Base-by-base conservation (phyloP, 2,329 filamentous ascomycete genomes). In the Atkinsonella texensis region DNA sequence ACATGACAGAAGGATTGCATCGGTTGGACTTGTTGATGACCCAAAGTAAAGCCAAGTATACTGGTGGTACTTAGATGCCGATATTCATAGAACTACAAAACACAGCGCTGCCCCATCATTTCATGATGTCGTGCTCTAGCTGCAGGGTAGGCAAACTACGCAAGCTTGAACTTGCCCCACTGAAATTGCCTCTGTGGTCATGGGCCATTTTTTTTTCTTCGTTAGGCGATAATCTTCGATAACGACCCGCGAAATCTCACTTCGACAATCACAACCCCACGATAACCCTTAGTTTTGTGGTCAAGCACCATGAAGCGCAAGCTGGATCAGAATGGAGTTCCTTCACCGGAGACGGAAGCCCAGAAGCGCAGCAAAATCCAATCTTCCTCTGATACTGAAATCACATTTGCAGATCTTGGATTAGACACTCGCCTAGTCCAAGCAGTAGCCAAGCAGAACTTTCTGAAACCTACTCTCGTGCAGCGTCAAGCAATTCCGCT, bases 401-500 rank as follows among this genome's bases (percentile, higher is more conserved):
- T 70, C 49, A 81, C 81, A 3, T 98, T 97, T 63, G 76, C 84
- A 57, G 78, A 81, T 52, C 77, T 97, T 55, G 83, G 82, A 55
- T 81, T 98, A 55, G 93, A 98, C 64, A 71, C 89, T 10, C 83
- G 93, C 58, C 74, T 98, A 32, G 75, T 96, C 35, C 88, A 95
- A 72, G 89, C 87, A 51, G 79, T 97, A 59, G 84, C 85, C 46
- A 84, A 86, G 64, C 85, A 93, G 68, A 84, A 85, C 67, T 97
- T 90, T 71, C 77, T 84, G 56, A 82, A 83, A 53, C 93, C 93
- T 13, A 97, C 93, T n/a, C 77, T 84, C 12, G 87, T 97, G 1
- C 93, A 98, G 69, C 79, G 81, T 42, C 84, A 85, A 67, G 87
- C 88, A 1, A 95, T 98, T 55, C 93, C 93, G 1, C 71, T 96